These are phyloP conservation scores for Neckera pumila DNA, from an alignment of 225 moss, liverwort and hornwort species.

Conservation along the genomic window DNA sequence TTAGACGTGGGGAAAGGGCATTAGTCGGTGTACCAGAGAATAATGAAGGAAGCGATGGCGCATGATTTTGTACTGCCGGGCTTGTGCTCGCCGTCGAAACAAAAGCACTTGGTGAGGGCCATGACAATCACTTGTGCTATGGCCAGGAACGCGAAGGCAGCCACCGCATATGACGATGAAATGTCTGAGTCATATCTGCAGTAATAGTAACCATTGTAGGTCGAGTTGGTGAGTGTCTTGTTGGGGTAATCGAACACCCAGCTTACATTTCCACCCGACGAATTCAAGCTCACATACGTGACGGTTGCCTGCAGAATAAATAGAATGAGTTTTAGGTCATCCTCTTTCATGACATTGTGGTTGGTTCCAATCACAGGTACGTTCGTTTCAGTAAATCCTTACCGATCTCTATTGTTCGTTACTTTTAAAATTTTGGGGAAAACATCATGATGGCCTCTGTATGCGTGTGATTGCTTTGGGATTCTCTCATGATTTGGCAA, in stretches of 20 bases:
- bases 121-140: conserved; percentile 50
- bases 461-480: background rate
- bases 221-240: conserved; percentile 19
- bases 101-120: conserved; percentile 65
- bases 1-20: background rate
- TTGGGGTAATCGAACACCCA: conserved; percentile 18
- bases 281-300: conserved; percentile 28
- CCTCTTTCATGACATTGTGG: background rate
- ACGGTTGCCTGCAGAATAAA: conserved; percentile 14
- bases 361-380: background rate
- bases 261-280: conserved; percentile 21
- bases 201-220: conserved; percentile 42
- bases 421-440: background rate
- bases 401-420: background rate
- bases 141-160: conserved; percentile 58
- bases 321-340: background rate
- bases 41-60: conserved; percentile 39
- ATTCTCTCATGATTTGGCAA: background rate
- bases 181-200: conserved; percentile 71
- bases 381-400: background rate
- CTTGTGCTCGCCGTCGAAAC: conserved; percentile 47
- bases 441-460: background rate
- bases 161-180: conserved; percentile 61
- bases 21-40: conserved; percentile 42
- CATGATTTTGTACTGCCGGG: conserved; percentile 55